phyloP scores from a whole-genome alignment of 768 basidiomycete genomes.

The Mycena galopus region DNA sequence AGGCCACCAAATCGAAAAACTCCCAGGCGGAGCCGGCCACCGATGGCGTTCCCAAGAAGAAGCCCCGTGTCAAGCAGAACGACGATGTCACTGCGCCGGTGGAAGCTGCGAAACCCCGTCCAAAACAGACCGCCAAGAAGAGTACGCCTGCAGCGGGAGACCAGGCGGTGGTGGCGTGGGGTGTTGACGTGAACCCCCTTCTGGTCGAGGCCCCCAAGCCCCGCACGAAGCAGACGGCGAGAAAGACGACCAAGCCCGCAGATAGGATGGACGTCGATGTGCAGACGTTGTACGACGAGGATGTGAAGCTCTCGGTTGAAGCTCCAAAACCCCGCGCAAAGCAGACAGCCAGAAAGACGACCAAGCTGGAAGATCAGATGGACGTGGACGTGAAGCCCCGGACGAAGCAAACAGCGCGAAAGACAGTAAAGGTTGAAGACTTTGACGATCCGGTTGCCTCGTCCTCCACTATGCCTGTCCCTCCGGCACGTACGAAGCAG shows the following conservation, averaged over 20 bases:
- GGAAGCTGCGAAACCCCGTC: slow-evolving; percentile 19
- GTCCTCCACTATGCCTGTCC: slow-evolving; percentile 10
- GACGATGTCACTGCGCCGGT: slow-evolving; percentile 1
- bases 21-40: slow-evolving; percentile 8
- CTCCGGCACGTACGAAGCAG: slow-evolving; percentile 18
- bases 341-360: slow-evolving; percentile 16
- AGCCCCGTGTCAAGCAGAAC: slow-evolving; percentile 21
- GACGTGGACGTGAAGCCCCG: slow-evolving; percentile 19
- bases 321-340: slow-evolving; percentile 15
- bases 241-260: slow-evolving; percentile 2
- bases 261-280: too few relatives aligned
- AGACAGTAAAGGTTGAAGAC: slow-evolving; percentile 5
- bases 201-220: background rate
- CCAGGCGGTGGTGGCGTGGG: background rate
- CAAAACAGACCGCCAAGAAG: slow-evolving; percentile 21
- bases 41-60: slow-evolving; percentile 23
- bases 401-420: slow-evolving; percentile 17
- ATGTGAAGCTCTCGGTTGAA: background rate
- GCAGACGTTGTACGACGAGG: slow-evolving; percentile 8
- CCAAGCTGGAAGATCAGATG: background rate
- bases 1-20: slow-evolving; percentile 20
- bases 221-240: slow-evolving; percentile 22
- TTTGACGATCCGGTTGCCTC: slow-evolving; percentile 1
- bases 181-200: background rate
- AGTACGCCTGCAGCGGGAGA: background rate